phyloP scores from a whole-genome alignment of 208 protist species.

The Balamuthia mandrillaris region DNA sequence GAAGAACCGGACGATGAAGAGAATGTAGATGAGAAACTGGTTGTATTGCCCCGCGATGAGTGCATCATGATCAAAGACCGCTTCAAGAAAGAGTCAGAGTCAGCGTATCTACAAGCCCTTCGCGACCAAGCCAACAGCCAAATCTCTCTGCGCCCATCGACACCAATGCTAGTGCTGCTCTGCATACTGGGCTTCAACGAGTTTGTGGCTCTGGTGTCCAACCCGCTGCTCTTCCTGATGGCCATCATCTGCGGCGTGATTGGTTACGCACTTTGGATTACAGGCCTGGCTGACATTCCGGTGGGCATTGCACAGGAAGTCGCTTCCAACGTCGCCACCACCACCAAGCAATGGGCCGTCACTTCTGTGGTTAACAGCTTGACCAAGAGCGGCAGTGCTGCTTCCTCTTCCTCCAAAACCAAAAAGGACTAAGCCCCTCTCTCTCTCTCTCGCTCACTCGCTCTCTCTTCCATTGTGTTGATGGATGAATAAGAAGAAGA shows the following conservation, averaged over 20 bases:
- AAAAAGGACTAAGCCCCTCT: too few relatives aligned
- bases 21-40: neutral
- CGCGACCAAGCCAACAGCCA: neutral
- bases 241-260: neutral
- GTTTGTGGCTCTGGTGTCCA: constrained; percentile 44
- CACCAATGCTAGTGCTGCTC: constrained; percentile 13
- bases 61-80: neutral
- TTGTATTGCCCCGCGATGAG: neutral
- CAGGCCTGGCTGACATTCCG: constrained; percentile 20
- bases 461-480: too few relatives aligned
- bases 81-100: constrained; percentile 25
- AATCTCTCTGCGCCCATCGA: neutral
- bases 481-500: too few relatives aligned
- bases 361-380: too few relatives aligned
- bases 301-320: too few relatives aligned
- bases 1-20: too few relatives aligned
- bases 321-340: too few relatives aligned
- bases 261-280: neutral
- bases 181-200: constrained; percentile 65
- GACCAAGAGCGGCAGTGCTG: too few relatives aligned
- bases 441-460: too few relatives aligned
- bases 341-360: too few relatives aligned
- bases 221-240: constrained; percentile 54
- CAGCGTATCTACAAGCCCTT: neutral
- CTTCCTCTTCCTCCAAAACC: too few relatives aligned